Evolutionary conservation across 768 basidiomycete genomes (phyloP), one percentile per base, ranked within the genome.

Genomic region (Phylloporus sp.): DNA sequence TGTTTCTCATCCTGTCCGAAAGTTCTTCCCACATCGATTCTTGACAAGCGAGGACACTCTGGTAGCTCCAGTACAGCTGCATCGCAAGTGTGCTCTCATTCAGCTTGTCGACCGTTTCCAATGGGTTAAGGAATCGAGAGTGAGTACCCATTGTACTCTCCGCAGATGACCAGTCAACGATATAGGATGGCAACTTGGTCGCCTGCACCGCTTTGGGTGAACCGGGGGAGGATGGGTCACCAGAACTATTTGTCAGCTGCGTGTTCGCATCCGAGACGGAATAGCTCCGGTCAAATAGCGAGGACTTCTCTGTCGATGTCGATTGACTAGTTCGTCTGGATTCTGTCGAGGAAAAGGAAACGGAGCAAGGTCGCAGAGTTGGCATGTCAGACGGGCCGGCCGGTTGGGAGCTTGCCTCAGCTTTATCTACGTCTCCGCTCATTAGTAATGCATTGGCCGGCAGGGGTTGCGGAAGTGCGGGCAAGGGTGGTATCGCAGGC

Each of bases 21-120:
- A 86, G 70, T 44, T 84, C 82, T 50, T 85, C 84, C 83, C 84
- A 86, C 82, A 86, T 84, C 23, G 82, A 77, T 57, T 86, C 84
- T 61, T 82, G 77, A 53, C 81, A 83, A 11, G 80, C 81, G 11
- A 84, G 60, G 8, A 86, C 79, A 17, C 66, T 63, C 53, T 80
- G 76, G 50, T 77, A 84, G n/a, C 79, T 76, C 50, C 74, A 71
- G 55, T 83, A 79, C 4, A 86, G 72, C 46, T 86, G 84, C 81
- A 86, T 83, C 0, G 82, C 82, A 23, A 84, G 71, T 2, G 81
- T 80, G 35, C 80, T 74, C 44, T 82, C 78, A 48, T 68, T 79
- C 52, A 84, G 60, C 22, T 62, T 62, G 44, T 66, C 65, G 5
- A 82, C 64, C 44, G 71, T 71, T 24, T 72, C 70, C 18, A 70